phyloP scores from a whole-genome alignment of 1,284 basidiomycete species.

The Rhodotorula sp. region DNA sequence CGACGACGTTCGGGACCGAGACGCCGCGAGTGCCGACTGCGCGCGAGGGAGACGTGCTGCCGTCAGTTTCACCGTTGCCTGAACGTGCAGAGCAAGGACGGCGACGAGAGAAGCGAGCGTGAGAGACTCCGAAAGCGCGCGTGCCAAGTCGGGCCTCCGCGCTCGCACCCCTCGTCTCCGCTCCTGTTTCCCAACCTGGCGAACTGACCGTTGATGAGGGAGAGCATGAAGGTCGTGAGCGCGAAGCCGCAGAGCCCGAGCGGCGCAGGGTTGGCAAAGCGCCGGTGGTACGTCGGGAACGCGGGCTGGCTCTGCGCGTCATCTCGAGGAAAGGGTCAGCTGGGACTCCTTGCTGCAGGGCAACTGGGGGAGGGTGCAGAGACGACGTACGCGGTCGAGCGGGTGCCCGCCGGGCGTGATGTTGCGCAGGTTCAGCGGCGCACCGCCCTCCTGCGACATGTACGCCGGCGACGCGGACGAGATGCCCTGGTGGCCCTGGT shows the following conservation, averaged over 20 bases:
- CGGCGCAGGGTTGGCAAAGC: constrained; percentile 59
- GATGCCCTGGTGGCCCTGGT: not conserved
- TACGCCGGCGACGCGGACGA: constrained; percentile 7
- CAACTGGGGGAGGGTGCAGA: not conserved
- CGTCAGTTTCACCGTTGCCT: not conserved
- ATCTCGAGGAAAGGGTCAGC: not conserved
- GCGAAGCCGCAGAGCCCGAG: constrained; percentile 50
- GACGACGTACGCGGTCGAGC: constrained; percentile 14
- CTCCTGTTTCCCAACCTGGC: not conserved
- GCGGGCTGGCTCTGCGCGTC: constrained; percentile 12
- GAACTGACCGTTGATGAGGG: constrained; percentile 32
- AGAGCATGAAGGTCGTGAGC: constrained; percentile 37
- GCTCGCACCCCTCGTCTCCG: not conserved
- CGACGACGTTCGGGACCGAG: constrained; percentile 67
- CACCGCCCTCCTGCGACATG: constrained; percentile 27
- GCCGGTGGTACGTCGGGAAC: constrained; percentile 39
- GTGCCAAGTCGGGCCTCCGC: not conserved
- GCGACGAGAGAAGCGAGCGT: not conserved
- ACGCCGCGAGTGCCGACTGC: constrained; percentile 52
- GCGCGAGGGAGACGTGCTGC: constrained; percentile 6
- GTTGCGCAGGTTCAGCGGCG: constrained; percentile 27
- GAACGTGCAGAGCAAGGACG: not conserved
- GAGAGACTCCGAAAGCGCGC: too few relatives aligned
- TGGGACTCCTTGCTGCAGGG: not conserved
- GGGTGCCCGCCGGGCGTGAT: constrained; percentile 32